Evolutionary conservation across 352 stramenopile genomes (phyloP), one percentile per base, ranked within the genome.

Genomic region (Pythium aristosporum): DNA sequence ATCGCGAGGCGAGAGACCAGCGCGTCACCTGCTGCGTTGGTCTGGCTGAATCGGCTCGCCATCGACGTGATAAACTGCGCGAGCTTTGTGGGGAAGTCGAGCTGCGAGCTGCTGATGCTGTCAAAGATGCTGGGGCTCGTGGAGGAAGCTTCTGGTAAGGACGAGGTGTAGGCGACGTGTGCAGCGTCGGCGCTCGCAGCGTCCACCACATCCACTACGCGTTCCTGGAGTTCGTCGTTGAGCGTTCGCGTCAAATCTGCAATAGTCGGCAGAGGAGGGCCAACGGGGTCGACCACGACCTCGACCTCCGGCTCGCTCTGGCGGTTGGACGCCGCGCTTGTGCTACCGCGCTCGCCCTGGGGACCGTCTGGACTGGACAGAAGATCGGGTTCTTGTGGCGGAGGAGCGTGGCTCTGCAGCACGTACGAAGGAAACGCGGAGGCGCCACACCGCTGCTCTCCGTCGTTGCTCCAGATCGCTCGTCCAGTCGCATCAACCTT

Each of bases 161-260:
- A 23, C n/a, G n/a, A 18, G 11, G 44, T 9, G 36, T 12, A 21
- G 2, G 36, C 1, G 57, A 34, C 0, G 18, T 61, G 23, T n/a
- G 53, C 61, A 0, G 53, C 53, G 23, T 61, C 53, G 3, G 41
- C 49, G 1, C 62, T 32, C 2, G 36, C n/a, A 15, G 25, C 48
- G n/a, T 59, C 30, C 16, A 59, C 59, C 4, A 66, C 50, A 6
- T 59, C 41, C 3, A 66, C 25, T 30, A 30, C 25, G 25, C 3
- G 25, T 30, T 30, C 25, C 67, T 97, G 94, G 16, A 98, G 79
- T 42, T 42, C 37, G 10, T 7, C 37, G 37, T 42, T 16, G 37
- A 42, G 37, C 37, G 37, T 42, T 42, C 15, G 37, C n/a, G 42
- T 48, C 42, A 48, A 5, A 12, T 48, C 42, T 23, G n/a, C 42